Base-by-base conservation (phyloP, 2,329 filamentous ascomycete species). In the Colletotrichum sp. region DNA sequence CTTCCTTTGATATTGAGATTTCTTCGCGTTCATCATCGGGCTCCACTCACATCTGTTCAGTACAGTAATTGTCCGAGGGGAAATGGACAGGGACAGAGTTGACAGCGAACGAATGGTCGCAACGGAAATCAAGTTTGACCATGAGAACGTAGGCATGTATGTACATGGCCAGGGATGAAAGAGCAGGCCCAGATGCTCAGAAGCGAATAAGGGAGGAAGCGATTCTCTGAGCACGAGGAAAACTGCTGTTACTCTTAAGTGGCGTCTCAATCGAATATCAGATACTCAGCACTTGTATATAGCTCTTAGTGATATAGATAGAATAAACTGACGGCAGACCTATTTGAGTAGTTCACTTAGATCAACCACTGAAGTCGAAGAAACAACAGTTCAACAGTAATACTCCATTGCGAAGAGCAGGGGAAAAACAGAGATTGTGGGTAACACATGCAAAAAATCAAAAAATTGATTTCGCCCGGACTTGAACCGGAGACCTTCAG, bases 401-500 rank as follows among this genome's bases (percentile, higher is more conserved):
- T 7, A 7, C 1, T 43, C 18, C 18, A 5, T 28, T 5, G 26
- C 5, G 26, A 28, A 28, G 26, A 28, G 26, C 26, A 28, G 26
- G 26, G 26, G 5, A 28, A 55, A 18, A 26, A 58, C 7, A 26
- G 9, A 7, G 4, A 30, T 10, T 5, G 7, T 12, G 4, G 7
- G 10, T 16, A 9, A 16, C 8, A 4, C 7, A 7, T 4, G 4
- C 24, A 0, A 30, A 18, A 58, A 18, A 28, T 7, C 2, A 18
- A 12, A 18, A 21, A 3, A 3, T 9, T 69, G 67, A 69, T 62
- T 62, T 61, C 55, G 73, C 69, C 73, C 73, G 69, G 73, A 72
- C 73, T 75, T 72, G 73, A 75, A 75, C 73, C 69, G 69, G 73
- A 75, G 73, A 75, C 73, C 73, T 75, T 75, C 73, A 75, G 73